A percentile compares a stretch with the other conserved stretches of the same genome.
Conservation (phyloP, 2,329 filamentous ascomycete genomes). For the Periconia digitata region DNA sequence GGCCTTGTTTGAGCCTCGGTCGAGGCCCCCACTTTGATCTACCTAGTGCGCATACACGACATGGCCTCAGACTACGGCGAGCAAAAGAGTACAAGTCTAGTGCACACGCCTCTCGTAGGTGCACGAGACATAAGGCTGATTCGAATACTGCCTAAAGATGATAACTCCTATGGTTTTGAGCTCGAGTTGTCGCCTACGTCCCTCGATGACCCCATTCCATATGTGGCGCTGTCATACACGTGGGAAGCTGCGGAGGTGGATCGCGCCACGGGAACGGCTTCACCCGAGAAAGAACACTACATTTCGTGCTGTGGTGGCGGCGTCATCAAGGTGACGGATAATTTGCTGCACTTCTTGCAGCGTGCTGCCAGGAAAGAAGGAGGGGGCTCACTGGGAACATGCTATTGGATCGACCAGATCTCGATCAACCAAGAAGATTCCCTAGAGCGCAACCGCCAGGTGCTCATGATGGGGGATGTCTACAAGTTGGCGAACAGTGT, state of each 20-base stretch:
- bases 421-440: background rate
- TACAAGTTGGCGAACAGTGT: background rate
- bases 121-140: too few species aligned
- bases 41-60: too few species aligned
- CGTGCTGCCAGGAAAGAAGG: background rate
- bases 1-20: too few species aligned
- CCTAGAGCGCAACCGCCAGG: background rate
- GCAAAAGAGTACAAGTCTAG: too few species aligned
- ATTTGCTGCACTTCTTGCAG: too few species aligned
- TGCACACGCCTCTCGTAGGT: too few species aligned
- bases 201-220: background rate
- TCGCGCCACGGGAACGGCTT: background rate
- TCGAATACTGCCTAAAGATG: too few species aligned
- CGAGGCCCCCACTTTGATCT: too few species aligned
- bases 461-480: background rate
- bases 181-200: background rate
- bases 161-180: background rate
- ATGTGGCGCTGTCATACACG: constrained; percentile 1
- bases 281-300: background rate
- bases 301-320: background rate
- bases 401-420: constrained; percentile 1
- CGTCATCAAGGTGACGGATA: too few species aligned
- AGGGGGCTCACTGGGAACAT: background rate
- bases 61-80: too few species aligned
- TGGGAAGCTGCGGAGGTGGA: constrained; percentile 1